Conservation (phyloP, 371 early-diverging fungal genomes). For the Syncephalis plumigaleata region DNA sequence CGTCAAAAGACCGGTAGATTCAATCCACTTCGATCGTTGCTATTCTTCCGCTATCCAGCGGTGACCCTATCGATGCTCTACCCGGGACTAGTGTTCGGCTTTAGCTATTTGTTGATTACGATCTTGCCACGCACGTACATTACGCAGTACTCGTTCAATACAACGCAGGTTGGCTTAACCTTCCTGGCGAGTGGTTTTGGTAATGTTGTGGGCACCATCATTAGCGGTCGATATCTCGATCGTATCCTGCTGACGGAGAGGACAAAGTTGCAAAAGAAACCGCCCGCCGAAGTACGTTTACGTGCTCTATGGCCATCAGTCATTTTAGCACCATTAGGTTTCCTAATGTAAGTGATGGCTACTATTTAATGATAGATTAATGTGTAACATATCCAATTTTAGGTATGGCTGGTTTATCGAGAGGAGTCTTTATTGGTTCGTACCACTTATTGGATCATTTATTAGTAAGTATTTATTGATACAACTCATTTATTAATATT, state of each 20-base stretch:
- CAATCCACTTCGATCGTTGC: slow-evolving; percentile 16
- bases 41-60: slow-evolving; percentile 20
- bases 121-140: slow-evolving; percentile 16
- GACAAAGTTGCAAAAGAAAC: not conserved
- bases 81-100: slow-evolving; percentile 29
- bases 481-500: not conserved
- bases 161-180: slow-evolving; percentile 20
- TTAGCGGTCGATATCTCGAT: slow-evolving; percentile 21
- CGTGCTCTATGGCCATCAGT: slow-evolving; percentile 22
- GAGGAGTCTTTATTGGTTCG: slow-evolving; percentile 8
- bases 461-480: slow-evolving; percentile 12
- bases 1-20: slow-evolving; percentile 1
- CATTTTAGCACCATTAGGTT: slow-evolving; percentile 14
- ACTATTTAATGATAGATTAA: too few relatives aligned
- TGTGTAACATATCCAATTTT: too few relatives aligned
- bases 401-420: slow-evolving; percentile 25
- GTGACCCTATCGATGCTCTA: slow-evolving; percentile 25
- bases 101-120: slow-evolving; percentile 24
- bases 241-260: slow-evolving; percentile 6
- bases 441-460: slow-evolving; percentile 16
- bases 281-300: slow-evolving; percentile 14
- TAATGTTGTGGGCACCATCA: slow-evolving; percentile 21
- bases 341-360: slow-evolving; percentile 6
- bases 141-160: slow-evolving; percentile 12
- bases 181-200: slow-evolving; percentile 24